These are phyloP conservation scores for Miscanthus lutarioriparius DNA, from an alignment of 176 grass and related monocot genomes.

Conservation along the genomic window DNA sequence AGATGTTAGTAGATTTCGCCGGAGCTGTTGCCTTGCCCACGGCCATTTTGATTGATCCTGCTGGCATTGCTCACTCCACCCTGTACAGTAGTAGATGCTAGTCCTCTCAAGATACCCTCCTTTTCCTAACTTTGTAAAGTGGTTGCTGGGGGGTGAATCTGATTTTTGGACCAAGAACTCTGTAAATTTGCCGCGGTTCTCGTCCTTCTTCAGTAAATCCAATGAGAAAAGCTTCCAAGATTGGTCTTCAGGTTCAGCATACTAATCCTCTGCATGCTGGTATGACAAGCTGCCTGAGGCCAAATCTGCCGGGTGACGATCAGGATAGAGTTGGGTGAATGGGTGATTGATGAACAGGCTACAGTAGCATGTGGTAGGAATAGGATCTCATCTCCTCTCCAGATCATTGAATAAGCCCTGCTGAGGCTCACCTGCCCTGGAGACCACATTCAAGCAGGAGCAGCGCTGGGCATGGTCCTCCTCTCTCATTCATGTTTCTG, in stretches of 20 bases:
- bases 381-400: background rate
- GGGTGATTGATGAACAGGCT: background rate
- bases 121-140: slow-evolving; percentile 24
- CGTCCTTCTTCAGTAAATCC: slow-evolving; percentile 4
- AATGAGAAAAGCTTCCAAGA: background rate
- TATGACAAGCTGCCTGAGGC: background rate
- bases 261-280: background rate
- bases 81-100: slow-evolving; percentile 58
- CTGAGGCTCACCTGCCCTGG: slow-evolving; percentile 41
- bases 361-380: slow-evolving; percentile 43
- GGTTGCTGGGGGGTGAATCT: slow-evolving; percentile 21
- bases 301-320: background rate
- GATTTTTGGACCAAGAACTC: slow-evolving; percentile 8
- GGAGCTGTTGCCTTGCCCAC: slow-evolving; percentile 18
- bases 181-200: slow-evolving; percentile 38
- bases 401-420: slow-evolving; percentile 32
- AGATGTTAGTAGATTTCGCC: slow-evolving; percentile 22
- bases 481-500: slow-evolving; percentile 3
- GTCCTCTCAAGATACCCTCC: background rate
- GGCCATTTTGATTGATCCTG: slow-evolving; percentile 38
- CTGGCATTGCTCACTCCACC: slow-evolving; percentile 31
- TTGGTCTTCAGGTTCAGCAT: background rate
- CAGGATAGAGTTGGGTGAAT: background rate
- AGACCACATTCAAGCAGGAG: slow-evolving; percentile 50
- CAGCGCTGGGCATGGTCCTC: background rate